A percentile compares a stretch with the other conserved stretches of the same genome.
phyloP scores from a whole-genome alignment of 805 yeast species.

The Wickerhamiella bombiphila region DNA sequence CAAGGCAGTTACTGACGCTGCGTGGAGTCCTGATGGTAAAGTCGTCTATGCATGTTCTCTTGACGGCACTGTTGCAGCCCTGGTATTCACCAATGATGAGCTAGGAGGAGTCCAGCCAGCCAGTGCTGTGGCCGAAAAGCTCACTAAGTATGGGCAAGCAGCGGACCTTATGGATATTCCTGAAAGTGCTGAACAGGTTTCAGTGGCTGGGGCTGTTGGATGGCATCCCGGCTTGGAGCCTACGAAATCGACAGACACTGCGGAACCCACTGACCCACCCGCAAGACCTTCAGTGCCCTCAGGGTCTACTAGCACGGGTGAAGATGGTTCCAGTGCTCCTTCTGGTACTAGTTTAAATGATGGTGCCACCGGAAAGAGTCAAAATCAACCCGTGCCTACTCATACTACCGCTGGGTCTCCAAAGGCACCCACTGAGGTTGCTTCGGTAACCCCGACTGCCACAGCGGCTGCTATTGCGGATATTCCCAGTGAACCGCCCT shows the following conservation, averaged over 20 bases:
- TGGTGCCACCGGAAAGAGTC: not conserved
- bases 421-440: not conserved
- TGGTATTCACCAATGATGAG: constrained; percentile 41
- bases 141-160: constrained; percentile 78
- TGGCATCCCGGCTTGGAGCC: not conserved
- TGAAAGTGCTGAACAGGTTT: constrained; percentile 67
- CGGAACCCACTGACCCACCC: not conserved
- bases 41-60: constrained; percentile 61
- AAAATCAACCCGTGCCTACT: not conserved
- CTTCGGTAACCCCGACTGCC: constrained; percentile 10
- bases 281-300: not conserved
- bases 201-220: constrained; percentile 28
- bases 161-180: constrained; percentile 74
- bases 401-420: not conserved
- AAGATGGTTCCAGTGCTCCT: not conserved
- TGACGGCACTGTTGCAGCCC: constrained; percentile 66
- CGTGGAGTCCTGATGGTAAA: constrained; percentile 77
- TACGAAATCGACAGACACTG: not conserved
- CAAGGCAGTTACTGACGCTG: constrained; percentile 73
- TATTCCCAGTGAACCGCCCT: constrained; percentile 1
- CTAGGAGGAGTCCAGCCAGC: constrained; percentile 39
- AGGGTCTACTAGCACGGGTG: not conserved
- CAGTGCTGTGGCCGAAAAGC: constrained; percentile 50
- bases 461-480: constrained; percentile 6
- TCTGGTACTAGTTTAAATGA: too few species aligned